phyloP scores from a whole-genome alignment of 176 grass and related monocot genomes.

The Ensete ventricosum region DNA sequence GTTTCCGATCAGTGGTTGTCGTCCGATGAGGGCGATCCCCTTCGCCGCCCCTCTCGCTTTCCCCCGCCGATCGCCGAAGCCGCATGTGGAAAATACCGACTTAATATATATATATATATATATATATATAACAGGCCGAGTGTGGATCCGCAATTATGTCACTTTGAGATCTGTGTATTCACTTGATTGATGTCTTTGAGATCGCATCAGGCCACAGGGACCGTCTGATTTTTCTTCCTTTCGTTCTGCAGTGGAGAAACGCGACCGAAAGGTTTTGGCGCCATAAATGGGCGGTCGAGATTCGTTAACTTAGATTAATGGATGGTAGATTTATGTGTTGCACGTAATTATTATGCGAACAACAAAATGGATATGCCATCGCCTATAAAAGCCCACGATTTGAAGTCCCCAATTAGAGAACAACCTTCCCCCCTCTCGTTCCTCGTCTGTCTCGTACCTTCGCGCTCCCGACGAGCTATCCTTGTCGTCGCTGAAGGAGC shows the following conservation, averaged over 20 bases:
- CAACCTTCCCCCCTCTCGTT: background rate
- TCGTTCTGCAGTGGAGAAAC: too few species aligned
- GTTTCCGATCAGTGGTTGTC: constrained; percentile 18
- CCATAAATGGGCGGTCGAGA: background rate
- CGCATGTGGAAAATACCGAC: too few species aligned
- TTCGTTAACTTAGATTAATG: background rate
- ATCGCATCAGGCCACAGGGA: too few species aligned
- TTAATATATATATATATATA: too few species aligned
- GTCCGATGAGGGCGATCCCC: background rate
- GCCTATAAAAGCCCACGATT: constrained; percentile 8
- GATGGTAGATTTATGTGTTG: background rate
- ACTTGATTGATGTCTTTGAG: too few species aligned
- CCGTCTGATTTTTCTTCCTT: too few species aligned
- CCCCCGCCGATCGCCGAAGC: background rate
- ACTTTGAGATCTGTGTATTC: too few species aligned
- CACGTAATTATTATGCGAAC: background rate
- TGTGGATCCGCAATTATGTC: too few species aligned
- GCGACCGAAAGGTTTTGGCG: background rate
- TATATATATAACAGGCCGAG: too few species aligned
- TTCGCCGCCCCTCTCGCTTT: background rate
- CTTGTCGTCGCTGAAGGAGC: background rate
- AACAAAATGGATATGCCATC: background rate
- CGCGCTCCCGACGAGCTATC: background rate
- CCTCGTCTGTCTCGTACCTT: background rate
- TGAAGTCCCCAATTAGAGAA: background rate